phyloP scores from a whole-genome alignment of 768 basidiomycete genomes.

The Udeniomyces megalosporus region DNA sequence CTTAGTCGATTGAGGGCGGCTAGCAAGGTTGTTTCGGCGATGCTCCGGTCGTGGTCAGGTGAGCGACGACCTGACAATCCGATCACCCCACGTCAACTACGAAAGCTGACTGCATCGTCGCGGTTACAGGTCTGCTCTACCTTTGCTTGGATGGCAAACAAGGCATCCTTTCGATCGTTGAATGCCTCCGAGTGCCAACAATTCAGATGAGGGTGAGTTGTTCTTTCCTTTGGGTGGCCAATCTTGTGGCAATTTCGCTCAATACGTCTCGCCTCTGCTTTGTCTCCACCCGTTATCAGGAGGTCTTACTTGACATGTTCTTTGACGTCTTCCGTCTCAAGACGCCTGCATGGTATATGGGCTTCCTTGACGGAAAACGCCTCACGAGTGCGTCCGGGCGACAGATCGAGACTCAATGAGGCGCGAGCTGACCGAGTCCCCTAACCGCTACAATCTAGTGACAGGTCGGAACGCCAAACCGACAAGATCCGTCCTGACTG shows the following conservation, averaged over 20 bases:
- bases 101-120: neutral
- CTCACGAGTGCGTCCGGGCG: conserved; percentile 66
- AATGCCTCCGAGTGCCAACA: conserved; percentile 75
- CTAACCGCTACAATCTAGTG: conserved; percentile 9
- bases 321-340: conserved; percentile 86
- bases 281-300: conserved; percentile 37
- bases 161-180: conserved; percentile 66
- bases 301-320: conserved; percentile 83
- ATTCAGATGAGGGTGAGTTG: conserved; percentile 59
- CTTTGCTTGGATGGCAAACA: conserved; percentile 78
- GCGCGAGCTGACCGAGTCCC: too few species aligned
- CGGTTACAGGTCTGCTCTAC: conserved; percentile 57
- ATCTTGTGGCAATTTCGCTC: too few species aligned
- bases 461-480: conserved; percentile 2
- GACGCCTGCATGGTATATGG: conserved; percentile 79
- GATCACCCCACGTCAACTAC: too few species aligned
- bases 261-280: neutral
- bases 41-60: conserved; percentile 92
- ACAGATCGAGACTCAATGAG: too few species aligned
- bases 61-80: conserved; percentile 24
- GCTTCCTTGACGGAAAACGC: conserved; percentile 74
- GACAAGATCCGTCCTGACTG: conserved; percentile 13
- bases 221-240: neutral
- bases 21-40: conserved; percentile 57
- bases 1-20: conserved; percentile 63